Base-by-base conservation (phyloP, 805 yeast genomes). In the Brettanomyces anomalus region DNA sequence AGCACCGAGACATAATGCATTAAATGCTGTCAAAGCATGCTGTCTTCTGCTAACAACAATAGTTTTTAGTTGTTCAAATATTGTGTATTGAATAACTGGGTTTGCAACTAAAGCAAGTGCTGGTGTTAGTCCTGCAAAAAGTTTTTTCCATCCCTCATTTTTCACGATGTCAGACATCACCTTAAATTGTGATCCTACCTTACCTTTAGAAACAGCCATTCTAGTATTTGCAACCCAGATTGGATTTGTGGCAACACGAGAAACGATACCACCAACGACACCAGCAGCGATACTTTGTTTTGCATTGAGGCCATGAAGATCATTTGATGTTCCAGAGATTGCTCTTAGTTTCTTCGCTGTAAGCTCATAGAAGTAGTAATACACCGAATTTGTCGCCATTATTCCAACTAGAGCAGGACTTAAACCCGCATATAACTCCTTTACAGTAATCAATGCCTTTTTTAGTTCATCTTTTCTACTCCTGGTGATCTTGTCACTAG, bases 211-310 rank as follows among this genome's bases (percentile, higher is more conserved):
- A 15, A 89, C 87, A 52, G 94, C 85, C 75, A 82, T 78, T 56
- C 96, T 74, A 3, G 97, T 88, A 59, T 88, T 88, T 37, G 94
- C 93, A 36, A 88, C 95, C 97, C 97, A 88, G 51, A 86, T 78
- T 19, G 97, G 97, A 60, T 88, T 88, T 11, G 95, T 80, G 10
- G 80, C 71, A 17, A 84, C 66, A 40, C 88, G 84, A 3, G 96
- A 87, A 33, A 87, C 75, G 8, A 88, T 74, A 0, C 97, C 96
- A 2, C 96, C 95, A 55, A 85, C 70, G 1, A 93, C 81, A 21
- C 97, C 95, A 2, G 88, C 80, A 5, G 72, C 46, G 53, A 87
- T 81, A 42, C 86, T 75, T 62, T 86, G 88, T 4, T 70, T 42
- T 1, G 94, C 78, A 21, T 77, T 64, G 51, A 79, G 58, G 2